Base-by-base conservation (phyloP, 495 filamentous ascomycete genomes). In the Copromyces sp. region DNA sequence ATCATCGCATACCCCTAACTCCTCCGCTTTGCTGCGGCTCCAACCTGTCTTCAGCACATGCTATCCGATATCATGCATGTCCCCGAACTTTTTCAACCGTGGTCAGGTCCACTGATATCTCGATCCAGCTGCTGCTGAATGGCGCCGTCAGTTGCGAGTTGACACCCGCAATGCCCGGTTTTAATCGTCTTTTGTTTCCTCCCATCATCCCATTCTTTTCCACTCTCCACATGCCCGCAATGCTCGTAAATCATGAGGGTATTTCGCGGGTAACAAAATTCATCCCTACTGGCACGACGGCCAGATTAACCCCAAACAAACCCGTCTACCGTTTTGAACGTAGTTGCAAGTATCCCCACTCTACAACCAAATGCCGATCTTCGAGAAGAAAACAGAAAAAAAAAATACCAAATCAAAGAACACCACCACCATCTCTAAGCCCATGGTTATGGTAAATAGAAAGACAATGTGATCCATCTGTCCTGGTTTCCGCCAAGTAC, bases 181-280 rank as follows among this genome's bases (percentile, higher is more conserved):
- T 70, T 71, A 14, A 38, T 35, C 32, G 4, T 35, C 42, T 65
- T 65, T 65, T 65, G 53, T 20, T 32, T 59, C 70, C 44, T 37
- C 70, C 5, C 17, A 39, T 71, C 42, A 59, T 68, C 42, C 32
- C 44, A 59, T 38, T 59, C 32, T 71, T 37, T 38, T 59, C 24
- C 12, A n/a, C 44, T 38, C 38, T 42, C 44, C 41, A 37, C 38
- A 35, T 65, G 42, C 24, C 70, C 42, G 53, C 44, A 68, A 45
- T 71, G 42, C 29, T 70, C 69, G 42, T 71, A 37, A 71, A 71
- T 71, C 70, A 68, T 71, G 42, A 71, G 70, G 44, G 42, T 68
- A 59, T 45, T 59, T 71, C 70, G 42, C 53, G 53, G 53, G 53
- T 65, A 65, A 65, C 53, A 65, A 35, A 61, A 65, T 65, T 29